Base-by-base conservation (phyloP, 192 early-diverging fungal genomes). In the Spinellus fusiger region DNA sequence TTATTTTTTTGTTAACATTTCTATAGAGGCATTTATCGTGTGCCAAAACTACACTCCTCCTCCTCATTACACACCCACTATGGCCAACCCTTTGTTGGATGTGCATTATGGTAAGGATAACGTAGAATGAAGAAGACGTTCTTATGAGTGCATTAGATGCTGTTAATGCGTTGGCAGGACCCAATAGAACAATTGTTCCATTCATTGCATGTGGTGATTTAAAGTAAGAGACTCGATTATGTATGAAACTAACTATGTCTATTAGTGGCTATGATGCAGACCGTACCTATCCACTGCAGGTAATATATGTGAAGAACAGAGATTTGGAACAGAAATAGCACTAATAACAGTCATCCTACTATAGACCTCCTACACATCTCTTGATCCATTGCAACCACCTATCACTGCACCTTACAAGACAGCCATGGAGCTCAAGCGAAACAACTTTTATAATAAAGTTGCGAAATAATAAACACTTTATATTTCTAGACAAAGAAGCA, bases 181-280 rank as follows among this genome's bases (percentile, higher is more conserved):
- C 81, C 33, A 91, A 93, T 69, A 78, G 90, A 53, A 79, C 82
- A 1, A 87, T 96, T 65, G 89, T 87, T 3, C 94, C 94, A 4
- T 96, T 94, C 73, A 75, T 94, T 54, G 89, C 92, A 1, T 96
- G 94, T 58, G 94, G 94, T 26, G 94, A 96, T 66, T 68, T 94
- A 56, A 86, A 76, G 80, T 82, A 79, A 61, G 4, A 71, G n/a
- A 44, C 26, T 27, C 29, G 9, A 35, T 55, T 51, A n/a, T 29
- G 0, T 47, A 25, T 0, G 3, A 48, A 15, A 8, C n/a, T 37
- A 50, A 35, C 37, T 13, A 12, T 49, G 22, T 54, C 50, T 20
- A 40, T 44, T 59, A 83, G 84, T 57, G 90, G 86, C 1, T 95
- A 89, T 64, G 94, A 96, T 66, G 80, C 92, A 9, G 94, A 96